Percentiles rank a stretch among this genome's conserved stretches.
phyloP scores from a whole-genome alignment of 768 basidiomycete species.

The Jaapia argillacea region DNA sequence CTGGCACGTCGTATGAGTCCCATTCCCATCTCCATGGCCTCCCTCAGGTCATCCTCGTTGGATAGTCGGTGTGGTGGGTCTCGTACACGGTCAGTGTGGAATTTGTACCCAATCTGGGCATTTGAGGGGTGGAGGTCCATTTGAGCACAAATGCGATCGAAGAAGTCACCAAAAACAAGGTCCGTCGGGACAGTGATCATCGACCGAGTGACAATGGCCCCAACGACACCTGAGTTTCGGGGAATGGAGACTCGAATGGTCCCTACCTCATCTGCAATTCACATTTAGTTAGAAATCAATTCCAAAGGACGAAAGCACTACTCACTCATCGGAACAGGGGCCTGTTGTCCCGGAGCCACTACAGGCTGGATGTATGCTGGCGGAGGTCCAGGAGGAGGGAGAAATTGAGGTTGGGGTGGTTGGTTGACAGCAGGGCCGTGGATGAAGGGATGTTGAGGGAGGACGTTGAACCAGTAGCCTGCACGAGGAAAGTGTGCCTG shows the following conservation, averaged over 20 bases:
- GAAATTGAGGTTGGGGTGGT: too few relatives aligned
- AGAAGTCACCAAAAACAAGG: background rate
- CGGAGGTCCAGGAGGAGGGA: too few relatives aligned
- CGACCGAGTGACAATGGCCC: background rate
- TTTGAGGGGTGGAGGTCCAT: background rate
- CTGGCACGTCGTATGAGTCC: background rate
- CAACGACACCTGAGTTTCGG: background rate
- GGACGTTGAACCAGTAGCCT: too few relatives aligned
- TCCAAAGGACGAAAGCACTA: too few relatives aligned
- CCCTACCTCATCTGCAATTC: background rate
- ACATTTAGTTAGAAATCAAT: too few relatives aligned
- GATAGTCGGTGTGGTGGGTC: background rate
- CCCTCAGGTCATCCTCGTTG: background rate
- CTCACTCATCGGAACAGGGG: too few relatives aligned
- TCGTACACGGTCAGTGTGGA: background rate
- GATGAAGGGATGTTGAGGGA: too few relatives aligned
- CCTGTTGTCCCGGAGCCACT: too few relatives aligned
- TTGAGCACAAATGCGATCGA: background rate
- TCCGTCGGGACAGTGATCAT: background rate
- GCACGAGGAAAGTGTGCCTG: too few relatives aligned
- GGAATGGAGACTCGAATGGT: background rate
- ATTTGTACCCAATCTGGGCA: background rate
- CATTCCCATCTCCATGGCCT: background rate
- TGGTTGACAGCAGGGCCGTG: too few relatives aligned
- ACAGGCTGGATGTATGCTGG: too few relatives aligned